Base-by-base conservation (phyloP, 257 asterid species). In the Gentiana macrophylla region DNA sequence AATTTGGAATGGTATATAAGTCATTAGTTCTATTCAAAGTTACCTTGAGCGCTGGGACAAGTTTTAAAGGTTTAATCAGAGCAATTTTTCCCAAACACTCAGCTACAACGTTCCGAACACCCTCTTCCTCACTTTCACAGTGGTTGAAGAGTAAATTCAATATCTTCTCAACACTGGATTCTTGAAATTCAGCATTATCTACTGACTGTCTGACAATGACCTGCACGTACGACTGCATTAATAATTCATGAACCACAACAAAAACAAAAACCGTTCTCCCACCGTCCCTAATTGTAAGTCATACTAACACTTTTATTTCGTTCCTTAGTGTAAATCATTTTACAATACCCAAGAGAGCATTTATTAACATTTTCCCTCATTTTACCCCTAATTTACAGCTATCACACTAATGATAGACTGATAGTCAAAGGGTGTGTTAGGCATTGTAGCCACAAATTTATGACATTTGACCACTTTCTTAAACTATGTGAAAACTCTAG, bases 41-140 rank as follows among this genome's bases (percentile, higher is more conserved):
- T 69, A 92, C 99, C 95, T 85, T 88, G 32, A 88, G 90, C 35
- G 97, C 97, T 62, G 97, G 95, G 71, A 92, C 94, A 68, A 92
- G 97, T 73, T 88, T 92, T 44, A 75, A 84, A 68, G 99, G 99
- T 78, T 81, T 93, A 71, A 92, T 92, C 59, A 92, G 95, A 37
- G 99, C 94, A 67, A 92, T 92, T 75, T 92, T 92, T 35, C 99
- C 99, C 49, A 92, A 79, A 72, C 99, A 92, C 73, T 88, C 99
- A 37, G 99, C 99, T 36, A 92, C 99, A 63, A 92, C 97, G 80
- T 92, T 92, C 68, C 99, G 94, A 72, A 92, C 94, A 43, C 99
- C 99, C 82, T 92, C 99, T 74, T 92, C 99, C 49, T 92, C 99
- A 63, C 99, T 92, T 82, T 92, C 99, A 66, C 95, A 88, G 70